These are phyloP conservation scores for Cladosporium sp. DNA, from an alignment of 2,329 filamentous ascomycete species.

Conservation along the genomic window DNA sequence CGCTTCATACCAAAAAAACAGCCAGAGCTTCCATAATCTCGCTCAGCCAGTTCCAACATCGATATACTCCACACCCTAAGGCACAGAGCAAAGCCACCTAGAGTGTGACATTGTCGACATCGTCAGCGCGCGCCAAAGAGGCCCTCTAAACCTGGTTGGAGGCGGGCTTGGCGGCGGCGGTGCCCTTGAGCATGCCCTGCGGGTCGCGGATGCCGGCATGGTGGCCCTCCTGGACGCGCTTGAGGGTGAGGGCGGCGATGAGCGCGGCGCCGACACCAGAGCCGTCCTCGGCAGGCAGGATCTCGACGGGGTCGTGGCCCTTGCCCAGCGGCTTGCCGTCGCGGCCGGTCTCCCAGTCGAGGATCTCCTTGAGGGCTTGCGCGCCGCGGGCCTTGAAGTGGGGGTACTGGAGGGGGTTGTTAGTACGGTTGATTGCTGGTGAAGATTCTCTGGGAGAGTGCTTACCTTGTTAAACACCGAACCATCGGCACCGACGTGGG, in stretches of 20 bases:
- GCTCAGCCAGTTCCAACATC: no score
- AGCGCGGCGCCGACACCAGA: slow-evolving; percentile 94
- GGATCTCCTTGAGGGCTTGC: slow-evolving; percentile 82
- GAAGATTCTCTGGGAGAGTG: neutral
- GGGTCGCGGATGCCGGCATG: slow-evolving; percentile 51
- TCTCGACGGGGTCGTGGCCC: slow-evolving; percentile 69
- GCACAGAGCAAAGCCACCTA: no score
- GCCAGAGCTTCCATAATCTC: no score
- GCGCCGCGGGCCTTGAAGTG: slow-evolving; percentile 94
- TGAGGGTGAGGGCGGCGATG: slow-evolving; percentile 69
- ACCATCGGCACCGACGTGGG: slow-evolving; percentile 93
- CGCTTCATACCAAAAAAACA: no score
- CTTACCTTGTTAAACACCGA: slow-evolving; percentile 85
- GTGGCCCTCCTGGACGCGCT: slow-evolving; percentile 56
- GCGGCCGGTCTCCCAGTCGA: slow-evolving; percentile 79
- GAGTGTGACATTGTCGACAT: no score
- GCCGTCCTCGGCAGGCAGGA: slow-evolving; percentile 88
- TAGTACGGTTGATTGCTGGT: neutral
- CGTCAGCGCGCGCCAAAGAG: neutral
- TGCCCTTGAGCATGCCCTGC: slow-evolving; percentile 36
- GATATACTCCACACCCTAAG: no score
- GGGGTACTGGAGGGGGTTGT: slow-evolving; percentile 55
- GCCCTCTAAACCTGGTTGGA: slow-evolving; percentile 9
- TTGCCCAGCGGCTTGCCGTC: slow-evolving; percentile 55
- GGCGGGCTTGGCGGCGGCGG: slow-evolving; percentile 21